A percentile compares a stretch with the other conserved stretches of the same genome.
These are phyloP conservation scores for Gymnopus androsaceus DNA, from an alignment of 1,284 basidiomycete genomes.

Conservation along the genomic window DNA sequence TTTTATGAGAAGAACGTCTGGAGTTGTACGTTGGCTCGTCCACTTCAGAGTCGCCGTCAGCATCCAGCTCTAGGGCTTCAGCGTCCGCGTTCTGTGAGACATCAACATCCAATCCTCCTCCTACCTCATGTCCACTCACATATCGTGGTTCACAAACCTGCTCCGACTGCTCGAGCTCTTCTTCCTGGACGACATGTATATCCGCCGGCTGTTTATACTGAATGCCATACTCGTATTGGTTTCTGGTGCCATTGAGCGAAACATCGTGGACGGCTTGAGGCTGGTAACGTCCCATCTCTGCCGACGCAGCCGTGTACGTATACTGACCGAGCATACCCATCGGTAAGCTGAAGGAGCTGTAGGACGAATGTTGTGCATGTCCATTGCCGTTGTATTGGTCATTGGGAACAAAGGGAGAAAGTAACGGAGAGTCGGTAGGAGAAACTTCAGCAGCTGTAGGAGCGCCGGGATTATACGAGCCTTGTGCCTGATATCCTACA, in stretches of 20 bases:
- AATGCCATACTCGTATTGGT: background rate
- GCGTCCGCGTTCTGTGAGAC: conserved; percentile 2
- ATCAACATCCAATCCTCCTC: background rate
- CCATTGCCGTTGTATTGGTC: background rate
- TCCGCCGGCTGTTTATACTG: background rate
- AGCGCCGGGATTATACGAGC: background rate
- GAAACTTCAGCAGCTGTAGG: background rate
- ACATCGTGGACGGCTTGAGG: background rate
- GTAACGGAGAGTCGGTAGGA: conserved; percentile 5
- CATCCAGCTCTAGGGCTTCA: background rate
- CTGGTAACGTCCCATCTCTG: background rate
- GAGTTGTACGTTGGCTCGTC: background rate
- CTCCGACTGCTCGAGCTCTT: background rate
- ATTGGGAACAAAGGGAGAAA: background rate
- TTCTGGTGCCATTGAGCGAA: background rate
- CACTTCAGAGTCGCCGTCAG: background rate
- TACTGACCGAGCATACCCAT: background rate
- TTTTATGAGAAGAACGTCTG: background rate
- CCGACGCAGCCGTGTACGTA: background rate
- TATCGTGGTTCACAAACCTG: conserved; percentile 8
- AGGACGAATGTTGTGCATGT: background rate
- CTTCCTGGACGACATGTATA: background rate
- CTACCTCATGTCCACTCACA: background rate
- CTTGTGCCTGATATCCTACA: background rate
- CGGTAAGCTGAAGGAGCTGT: background rate